Percentiles rank a stretch among this genome's conserved stretches.
Evolutionary conservation across 225 moss, liverwort and hornwort species (phyloP).

Genomic region (Neckera pumila): DNA sequence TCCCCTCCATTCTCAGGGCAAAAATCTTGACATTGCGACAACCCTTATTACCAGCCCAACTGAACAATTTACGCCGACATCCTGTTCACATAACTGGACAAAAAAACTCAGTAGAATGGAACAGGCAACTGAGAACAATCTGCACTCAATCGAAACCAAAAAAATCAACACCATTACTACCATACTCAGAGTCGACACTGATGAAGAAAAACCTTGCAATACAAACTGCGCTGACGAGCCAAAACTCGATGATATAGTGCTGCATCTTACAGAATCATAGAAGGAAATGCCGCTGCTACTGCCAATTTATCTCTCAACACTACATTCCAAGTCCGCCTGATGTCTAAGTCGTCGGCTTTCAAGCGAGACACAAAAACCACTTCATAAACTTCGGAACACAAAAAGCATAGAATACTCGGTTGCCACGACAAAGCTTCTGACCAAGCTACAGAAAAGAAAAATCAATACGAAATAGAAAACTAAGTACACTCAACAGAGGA

Average conservation of each 20-base stretch:
- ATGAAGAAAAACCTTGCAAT: not conserved
- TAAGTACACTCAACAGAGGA: not conserved
- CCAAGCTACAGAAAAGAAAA: not conserved
- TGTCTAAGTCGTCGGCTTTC: not conserved
- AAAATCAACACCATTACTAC: not conserved
- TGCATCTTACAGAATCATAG: not conserved
- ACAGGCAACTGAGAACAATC: not conserved
- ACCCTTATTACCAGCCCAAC: not conserved
- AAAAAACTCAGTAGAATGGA: not conserved
- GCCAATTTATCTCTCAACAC: not conserved
- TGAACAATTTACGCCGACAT: too few species aligned
- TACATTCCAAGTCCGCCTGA: not conserved
- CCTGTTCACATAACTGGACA: not conserved
- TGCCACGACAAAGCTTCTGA: not conserved
- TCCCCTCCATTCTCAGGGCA: not conserved
- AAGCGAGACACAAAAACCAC: not conserved
- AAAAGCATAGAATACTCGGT: not conserved
- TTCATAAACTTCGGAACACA: not conserved
- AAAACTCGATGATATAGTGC: not conserved
- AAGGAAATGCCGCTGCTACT: not conserved
- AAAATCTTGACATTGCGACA: not conserved
- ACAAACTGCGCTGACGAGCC: too few species aligned
- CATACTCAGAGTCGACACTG: not conserved
- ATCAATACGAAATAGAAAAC: not conserved
- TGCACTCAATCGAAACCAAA: not conserved